These are phyloP conservation scores for Neurospora sp. DNA, from an alignment of 495 filamentous ascomycete genomes.

Conservation along the genomic window DNA sequence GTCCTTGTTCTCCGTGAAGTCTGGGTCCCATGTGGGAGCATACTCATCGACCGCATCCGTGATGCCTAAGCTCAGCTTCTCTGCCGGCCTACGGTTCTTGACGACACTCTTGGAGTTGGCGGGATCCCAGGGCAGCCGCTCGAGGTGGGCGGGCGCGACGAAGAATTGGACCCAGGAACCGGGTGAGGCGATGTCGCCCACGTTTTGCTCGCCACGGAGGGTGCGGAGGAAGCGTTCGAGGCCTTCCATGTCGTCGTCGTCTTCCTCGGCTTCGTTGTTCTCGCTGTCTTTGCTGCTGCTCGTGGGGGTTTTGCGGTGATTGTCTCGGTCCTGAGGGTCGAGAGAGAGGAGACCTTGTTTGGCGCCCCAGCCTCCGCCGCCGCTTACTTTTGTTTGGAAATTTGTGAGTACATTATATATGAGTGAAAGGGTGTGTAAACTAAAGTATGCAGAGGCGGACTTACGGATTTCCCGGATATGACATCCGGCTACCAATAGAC, in stretches of 20 bases:
- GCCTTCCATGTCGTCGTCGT: conserved; percentile 17
- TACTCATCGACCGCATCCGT: neutral
- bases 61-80: neutral
- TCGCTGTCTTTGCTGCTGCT: conserved; percentile 13
- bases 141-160: conserved; percentile 16
- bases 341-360: conserved; percentile 78
- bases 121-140: conserved; percentile 6
- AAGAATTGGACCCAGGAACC: conserved; percentile 43
- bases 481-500: conserved; percentile 31
- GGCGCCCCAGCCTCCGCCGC: conserved; percentile 83
- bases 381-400: conserved; percentile 48
- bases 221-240: conserved; percentile 21
- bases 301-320: conserved; percentile 8
- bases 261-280: conserved; percentile 19
- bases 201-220: conserved; percentile 14
- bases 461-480: conserved; percentile 52
- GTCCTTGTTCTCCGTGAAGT: neutral
- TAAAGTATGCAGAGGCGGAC: conserved; percentile 8
- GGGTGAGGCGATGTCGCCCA: conserved; percentile 25
- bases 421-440: neutral
- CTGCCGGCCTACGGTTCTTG: neutral
- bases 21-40: neutral
- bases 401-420: neutral
- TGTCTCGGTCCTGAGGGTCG: conserved; percentile 47
- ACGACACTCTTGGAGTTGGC: neutral